Evolutionary conservation across 768 basidiomycete species (phyloP).

Genomic region (Tubosaeta brunneosetosa): DNA sequence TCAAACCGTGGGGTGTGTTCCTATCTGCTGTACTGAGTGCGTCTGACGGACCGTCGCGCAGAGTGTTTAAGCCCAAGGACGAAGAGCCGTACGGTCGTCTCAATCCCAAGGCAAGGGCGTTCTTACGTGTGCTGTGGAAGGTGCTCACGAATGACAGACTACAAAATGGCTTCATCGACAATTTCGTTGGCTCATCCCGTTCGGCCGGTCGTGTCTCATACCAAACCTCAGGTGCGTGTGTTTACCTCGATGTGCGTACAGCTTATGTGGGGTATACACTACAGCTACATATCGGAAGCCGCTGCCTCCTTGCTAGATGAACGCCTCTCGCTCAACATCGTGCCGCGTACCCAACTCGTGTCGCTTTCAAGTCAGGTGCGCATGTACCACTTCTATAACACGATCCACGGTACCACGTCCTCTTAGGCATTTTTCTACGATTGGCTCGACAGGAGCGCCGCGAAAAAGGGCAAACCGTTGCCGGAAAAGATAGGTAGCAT

Average conservation of each 20-base stretch:
- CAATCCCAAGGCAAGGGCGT: slow-evolving; percentile 66
- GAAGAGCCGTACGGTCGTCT: slow-evolving; percentile 85
- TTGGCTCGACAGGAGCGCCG: slow-evolving; percentile 79
- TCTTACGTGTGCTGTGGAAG: not conserved
- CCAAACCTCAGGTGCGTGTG: slow-evolving; percentile 71
- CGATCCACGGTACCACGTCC: slow-evolving; percentile 1
- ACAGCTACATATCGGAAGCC: slow-evolving; percentile 83
- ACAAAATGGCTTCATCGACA: slow-evolving; percentile 89
- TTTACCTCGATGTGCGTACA: not conserved
- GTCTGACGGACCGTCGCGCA: slow-evolving; percentile 25
- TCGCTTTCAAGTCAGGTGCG: slow-evolving; percentile 68
- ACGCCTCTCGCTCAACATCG: slow-evolving; percentile 70
- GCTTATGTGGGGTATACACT: not conserved
- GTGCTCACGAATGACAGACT: slow-evolving; percentile 43
- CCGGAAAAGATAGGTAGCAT: slow-evolving; percentile 90
- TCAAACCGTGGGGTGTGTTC: slow-evolving; percentile 73
- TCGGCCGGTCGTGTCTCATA: slow-evolving; percentile 84
- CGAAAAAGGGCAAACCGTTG: slow-evolving; percentile 77
- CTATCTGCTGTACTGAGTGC: not conserved
- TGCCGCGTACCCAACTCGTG: slow-evolving; percentile 81
- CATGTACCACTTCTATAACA: not conserved
- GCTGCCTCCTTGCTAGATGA: slow-evolving; percentile 82
- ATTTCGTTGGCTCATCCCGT: slow-evolving; percentile 86
- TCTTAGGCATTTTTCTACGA: slow-evolving; percentile 85
- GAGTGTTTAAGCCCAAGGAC: slow-evolving; percentile 90